These are phyloP conservation scores for Fusarium lyarnte DNA, from an alignment of 2,329 filamentous ascomycete species.

Conservation along the genomic window DNA sequence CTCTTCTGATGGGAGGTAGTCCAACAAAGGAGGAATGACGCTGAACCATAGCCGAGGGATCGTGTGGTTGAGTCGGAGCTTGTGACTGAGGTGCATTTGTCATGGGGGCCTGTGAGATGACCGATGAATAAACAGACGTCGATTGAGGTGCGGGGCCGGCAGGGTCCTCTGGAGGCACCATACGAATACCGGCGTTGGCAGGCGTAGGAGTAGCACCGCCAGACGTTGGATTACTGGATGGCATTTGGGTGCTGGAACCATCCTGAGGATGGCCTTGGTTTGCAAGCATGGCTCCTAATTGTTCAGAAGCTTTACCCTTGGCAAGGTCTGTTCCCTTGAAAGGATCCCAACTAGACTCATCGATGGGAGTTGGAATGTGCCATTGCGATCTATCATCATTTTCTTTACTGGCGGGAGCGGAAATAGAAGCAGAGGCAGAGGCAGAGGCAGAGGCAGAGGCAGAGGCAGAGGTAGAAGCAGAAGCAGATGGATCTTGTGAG, in stretches of 20 bases:
- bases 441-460: background rate
- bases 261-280: conserved; percentile 3
- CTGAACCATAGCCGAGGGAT: conserved; percentile 45
- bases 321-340: conserved; percentile 31
- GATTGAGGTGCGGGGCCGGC: conserved; percentile 11
- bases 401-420: conserved; percentile 20
- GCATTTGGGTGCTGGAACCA: background rate
- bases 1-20: conserved; percentile 67
- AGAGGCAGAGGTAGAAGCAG: conserved; percentile 1
- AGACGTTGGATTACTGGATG: conserved; percentile 16
- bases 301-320: conserved; percentile 18
- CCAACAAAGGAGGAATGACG: conserved; percentile 64
- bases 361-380: conserved; percentile 37
- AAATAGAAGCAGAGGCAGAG: background rate
- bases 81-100: conserved; percentile 16
- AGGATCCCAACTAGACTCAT: conserved; percentile 36
- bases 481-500: conserved; percentile 10
- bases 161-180: conserved; percentile 33
- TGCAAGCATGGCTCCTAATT: conserved; percentile 13
- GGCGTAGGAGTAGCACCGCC: conserved; percentile 20
- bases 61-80: conserved; percentile 1
- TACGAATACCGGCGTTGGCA: conserved; percentile 32
- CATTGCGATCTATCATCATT: conserved; percentile 32
- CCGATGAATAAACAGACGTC: conserved; percentile 1
- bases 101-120: background rate